Conservation (phyloP, 768 basidiomycete species). For the Phanerochaete sordida region DNA sequence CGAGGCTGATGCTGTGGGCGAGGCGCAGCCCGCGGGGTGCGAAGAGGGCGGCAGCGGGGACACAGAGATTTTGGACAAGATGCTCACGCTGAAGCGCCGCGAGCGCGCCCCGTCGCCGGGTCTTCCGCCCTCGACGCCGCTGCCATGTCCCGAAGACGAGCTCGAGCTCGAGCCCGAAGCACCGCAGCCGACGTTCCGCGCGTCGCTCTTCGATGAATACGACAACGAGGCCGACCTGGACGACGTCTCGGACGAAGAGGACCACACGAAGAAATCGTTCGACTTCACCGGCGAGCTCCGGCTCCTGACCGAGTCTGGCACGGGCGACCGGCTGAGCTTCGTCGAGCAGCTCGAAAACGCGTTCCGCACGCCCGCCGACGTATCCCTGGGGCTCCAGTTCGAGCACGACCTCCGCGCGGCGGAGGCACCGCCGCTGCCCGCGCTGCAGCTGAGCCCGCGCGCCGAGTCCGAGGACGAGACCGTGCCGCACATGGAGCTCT, state of each 20-base stretch:
- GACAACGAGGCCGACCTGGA: conserved; percentile 34
- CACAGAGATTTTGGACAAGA: conserved; percentile 33
- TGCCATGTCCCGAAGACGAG: conserved; percentile 26
- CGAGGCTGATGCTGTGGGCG: too few relatives aligned
- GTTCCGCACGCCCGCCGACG: conserved; percentile 71
- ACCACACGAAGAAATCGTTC: conserved; percentile 75
- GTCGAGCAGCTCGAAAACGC: conserved; percentile 78
- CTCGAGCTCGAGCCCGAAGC: conserved; percentile 15
- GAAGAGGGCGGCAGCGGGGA: conserved; percentile 26
- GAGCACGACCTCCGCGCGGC: conserved; percentile 31
- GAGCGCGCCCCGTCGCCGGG: conserved; percentile 33
- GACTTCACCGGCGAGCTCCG: conserved; percentile 81
- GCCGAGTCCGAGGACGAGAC: conserved; percentile 17
- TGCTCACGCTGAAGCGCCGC: conserved; percentile 26
- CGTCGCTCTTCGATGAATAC: conserved; percentile 43
- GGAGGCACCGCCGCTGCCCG: conserved; percentile 50
- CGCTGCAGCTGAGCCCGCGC: conserved; percentile 18
- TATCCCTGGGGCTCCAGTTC: conserved; percentile 54
- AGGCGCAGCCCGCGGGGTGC: too few relatives aligned
- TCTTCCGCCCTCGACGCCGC: conserved; percentile 38
- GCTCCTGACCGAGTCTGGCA: conserved; percentile 68
- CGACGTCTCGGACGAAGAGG: conserved; percentile 45
- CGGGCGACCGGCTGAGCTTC: conserved; percentile 67
- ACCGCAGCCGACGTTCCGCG: conserved; percentile 42
- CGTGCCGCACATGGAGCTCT: conserved; percentile 21